These are phyloP conservation scores for Senna siamea DNA, from an alignment of 306 rosid species.

Conservation along the genomic window DNA sequence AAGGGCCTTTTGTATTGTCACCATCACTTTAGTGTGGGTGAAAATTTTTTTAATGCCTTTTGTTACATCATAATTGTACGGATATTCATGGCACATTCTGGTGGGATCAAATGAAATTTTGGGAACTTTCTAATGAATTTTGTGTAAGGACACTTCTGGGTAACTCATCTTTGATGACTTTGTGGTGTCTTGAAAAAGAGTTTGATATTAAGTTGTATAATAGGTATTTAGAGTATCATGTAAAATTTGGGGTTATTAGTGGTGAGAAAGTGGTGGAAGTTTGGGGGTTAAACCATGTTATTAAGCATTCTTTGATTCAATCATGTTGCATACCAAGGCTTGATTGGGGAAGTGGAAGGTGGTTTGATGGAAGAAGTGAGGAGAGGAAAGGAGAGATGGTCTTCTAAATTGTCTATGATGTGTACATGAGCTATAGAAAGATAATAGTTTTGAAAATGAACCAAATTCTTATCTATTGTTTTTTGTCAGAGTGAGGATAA, in stretches of 20 bases:
- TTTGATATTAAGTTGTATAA: neutral
- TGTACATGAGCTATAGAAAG: neutral
- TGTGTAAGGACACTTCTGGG: too few relatives aligned
- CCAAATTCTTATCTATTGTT: neutral
- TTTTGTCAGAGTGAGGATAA: neutral
- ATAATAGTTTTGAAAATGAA: neutral
- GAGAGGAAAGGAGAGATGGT: neutral
- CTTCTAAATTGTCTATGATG: neutral
- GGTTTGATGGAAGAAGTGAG: neutral
- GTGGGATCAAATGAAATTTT: neutral
- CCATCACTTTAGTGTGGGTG: neutral
- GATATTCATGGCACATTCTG: neutral
- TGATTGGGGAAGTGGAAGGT: neutral
- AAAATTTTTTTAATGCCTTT: neutral
- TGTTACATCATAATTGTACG: neutral
- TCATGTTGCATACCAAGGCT: neutral
- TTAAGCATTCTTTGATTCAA: neutral
- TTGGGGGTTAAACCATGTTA: neutral
- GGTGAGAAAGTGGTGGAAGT: neutral
- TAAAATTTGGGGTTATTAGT: neutral
- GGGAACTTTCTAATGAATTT: neutral
- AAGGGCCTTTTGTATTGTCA: neutral
- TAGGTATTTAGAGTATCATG: neutral
- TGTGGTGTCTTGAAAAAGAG: conserved; percentile 2
- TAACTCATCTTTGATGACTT: neutral